A percentile compares a stretch with the other conserved stretches of the same genome.
phyloP scores from a whole-genome alignment of 352 stramenopile genomes.

The Lagenidium giganteum region DNA sequence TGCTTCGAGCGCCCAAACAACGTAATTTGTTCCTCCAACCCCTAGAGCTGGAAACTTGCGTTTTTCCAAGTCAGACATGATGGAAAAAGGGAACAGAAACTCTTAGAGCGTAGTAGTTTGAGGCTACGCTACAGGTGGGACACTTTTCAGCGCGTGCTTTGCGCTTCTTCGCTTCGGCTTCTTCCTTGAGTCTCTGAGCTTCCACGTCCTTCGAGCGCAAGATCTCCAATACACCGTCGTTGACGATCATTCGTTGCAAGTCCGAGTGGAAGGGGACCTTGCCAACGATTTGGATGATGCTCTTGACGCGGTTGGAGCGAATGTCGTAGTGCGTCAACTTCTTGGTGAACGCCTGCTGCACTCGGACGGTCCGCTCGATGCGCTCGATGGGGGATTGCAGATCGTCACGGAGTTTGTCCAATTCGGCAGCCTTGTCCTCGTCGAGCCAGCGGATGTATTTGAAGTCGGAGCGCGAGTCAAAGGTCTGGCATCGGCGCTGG shows the following conservation, averaged over 20 bases:
- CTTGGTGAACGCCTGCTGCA: conserved; percentile 1
- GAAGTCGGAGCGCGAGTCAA: background rate
- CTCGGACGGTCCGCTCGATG: conserved; percentile 1
- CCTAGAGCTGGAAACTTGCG: conserved; percentile 11
- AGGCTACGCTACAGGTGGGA: too few species aligned
- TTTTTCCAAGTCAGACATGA: conserved; percentile 10
- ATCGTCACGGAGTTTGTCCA: conserved; percentile 9
- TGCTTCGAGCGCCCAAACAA: conserved; percentile 13
- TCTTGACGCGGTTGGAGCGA: background rate
- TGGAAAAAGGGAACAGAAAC: background rate
- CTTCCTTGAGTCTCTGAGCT: too few species aligned
- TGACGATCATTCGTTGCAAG: conserved; percentile 4
- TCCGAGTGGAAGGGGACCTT: conserved; percentile 9
- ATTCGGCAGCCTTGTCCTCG: background rate
- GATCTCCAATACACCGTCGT: background rate
- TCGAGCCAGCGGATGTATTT: background rate
- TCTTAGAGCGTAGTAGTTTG: too few species aligned
- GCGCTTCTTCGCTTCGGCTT: too few species aligned
- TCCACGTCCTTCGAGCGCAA: too few species aligned
- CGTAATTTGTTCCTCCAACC: conserved; percentile 7
- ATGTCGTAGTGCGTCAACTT: background rate
- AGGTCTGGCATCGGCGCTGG: too few species aligned
- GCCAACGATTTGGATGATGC: conserved; percentile 3
- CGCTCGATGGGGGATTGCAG: conserved; percentile 5
- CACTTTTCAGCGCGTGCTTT: too few species aligned